Conservation (phyloP, 805 yeast species). For the Saturnispora galanensis region DNA sequence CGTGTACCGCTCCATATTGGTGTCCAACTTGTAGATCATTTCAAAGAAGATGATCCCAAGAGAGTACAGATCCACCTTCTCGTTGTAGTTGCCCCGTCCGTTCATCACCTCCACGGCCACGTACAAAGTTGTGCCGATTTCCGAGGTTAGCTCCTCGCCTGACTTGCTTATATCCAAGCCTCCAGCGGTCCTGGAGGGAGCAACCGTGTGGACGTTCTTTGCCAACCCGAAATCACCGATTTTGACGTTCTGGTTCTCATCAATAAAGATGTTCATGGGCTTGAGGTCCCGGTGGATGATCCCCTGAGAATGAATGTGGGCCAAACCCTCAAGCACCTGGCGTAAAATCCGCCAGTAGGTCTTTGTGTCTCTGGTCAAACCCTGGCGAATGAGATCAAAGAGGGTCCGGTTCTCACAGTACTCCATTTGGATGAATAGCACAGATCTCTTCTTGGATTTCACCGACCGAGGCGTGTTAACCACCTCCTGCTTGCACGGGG, state of each 20-base stretch:
- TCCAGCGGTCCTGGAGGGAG: conserved; percentile 5
- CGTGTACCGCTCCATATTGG: conserved; percentile 87
- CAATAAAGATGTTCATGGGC: conserved; percentile 93
- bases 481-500: conserved; percentile 13
- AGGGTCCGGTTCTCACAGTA: conserved; percentile 93
- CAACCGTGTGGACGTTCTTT: conserved; percentile 55
- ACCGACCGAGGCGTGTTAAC: too few relatives aligned
- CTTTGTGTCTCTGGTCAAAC: conserved; percentile 56
- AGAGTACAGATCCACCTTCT: conserved; percentile 92
- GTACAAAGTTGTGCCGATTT: conserved; percentile 88
- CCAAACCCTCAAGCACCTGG: conserved; percentile 80
- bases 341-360: conserved; percentile 88
- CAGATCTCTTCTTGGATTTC: conserved; percentile 38
- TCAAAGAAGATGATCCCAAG: conserved; percentile 92
- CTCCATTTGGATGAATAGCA: conserved; percentile 94
- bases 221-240: conserved; percentile 98
- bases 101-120: conserved; percentile 81
- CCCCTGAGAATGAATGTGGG: conserved; percentile 87
- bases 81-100: conserved; percentile 72
- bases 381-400: conserved; percentile 70
- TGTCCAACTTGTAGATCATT: conserved; percentile 76
- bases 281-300: conserved; percentile 92
- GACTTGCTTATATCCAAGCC: conserved; percentile 19
- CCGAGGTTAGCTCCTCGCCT: conserved; percentile 74
- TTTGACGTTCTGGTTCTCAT: conserved; percentile 77